These are phyloP conservation scores for Euphorbia peplus DNA, from an alignment of 345 rosid genomes.

Conservation along the genomic window DNA sequence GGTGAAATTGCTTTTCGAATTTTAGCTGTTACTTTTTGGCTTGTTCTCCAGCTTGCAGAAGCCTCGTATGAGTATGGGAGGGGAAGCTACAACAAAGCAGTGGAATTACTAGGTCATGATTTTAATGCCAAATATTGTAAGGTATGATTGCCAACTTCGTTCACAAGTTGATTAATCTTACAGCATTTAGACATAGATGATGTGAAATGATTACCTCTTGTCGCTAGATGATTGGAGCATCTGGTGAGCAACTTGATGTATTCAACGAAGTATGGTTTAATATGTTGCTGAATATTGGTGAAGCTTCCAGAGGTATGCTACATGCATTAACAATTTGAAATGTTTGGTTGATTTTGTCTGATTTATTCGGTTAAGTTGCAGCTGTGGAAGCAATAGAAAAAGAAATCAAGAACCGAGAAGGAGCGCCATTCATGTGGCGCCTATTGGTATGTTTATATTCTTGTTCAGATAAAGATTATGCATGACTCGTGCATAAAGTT, in stretches of 20 bases:
- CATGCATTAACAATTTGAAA: neutral
- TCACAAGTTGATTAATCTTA: neutral
- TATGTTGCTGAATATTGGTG: constrained; percentile 58
- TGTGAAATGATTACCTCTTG: neutral
- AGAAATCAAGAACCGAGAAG: constrained; percentile 58
- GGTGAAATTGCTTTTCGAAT: neutral
- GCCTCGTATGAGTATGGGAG: constrained; percentile 60
- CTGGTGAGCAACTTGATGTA: constrained; percentile 90
- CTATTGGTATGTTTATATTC: constrained; percentile 51
- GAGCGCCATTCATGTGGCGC: constrained; percentile 78
- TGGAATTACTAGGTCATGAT: constrained; percentile 59
- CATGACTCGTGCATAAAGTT: no score
- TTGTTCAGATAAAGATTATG: neutral
- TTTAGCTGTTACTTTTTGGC: neutral
- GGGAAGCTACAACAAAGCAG: constrained; percentile 46
- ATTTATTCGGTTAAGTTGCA: constrained; percentile 22
- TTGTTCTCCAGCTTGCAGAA: constrained; percentile 61
- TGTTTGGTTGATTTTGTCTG: constrained; percentile 5
- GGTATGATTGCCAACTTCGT: constrained; percentile 38
- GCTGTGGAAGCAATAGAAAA: constrained; percentile 56
- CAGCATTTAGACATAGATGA: neutral
- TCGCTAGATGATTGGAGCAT: constrained; percentile 71
- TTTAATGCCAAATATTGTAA: constrained; percentile 62
- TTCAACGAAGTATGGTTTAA: constrained; percentile 80
- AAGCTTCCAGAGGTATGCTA: constrained; percentile 52